A percentile compares a stretch with the other conserved stretches of the same genome.
phyloP scores from a whole-genome alignment of 2,329 filamentous ascomycete species.

The Acrocalymma vagum region DNA sequence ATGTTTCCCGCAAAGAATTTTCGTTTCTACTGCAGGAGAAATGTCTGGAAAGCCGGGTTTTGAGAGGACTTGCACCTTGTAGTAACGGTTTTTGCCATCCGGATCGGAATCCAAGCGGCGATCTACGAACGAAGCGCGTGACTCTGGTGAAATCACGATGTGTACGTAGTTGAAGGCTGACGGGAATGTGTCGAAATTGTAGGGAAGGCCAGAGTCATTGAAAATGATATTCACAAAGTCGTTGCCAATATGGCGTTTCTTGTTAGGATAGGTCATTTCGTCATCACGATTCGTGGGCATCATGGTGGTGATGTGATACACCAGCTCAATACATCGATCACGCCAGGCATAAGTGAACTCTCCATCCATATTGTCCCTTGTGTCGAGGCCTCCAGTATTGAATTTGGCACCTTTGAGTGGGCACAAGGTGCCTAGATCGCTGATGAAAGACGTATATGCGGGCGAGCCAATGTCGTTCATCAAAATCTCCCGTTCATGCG shows the following conservation, averaged over 20 bases:
- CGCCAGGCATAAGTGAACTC: conserved; percentile 93
- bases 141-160: conserved; percentile 92
- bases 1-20: conserved; percentile 84
- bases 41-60: conserved; percentile 90
- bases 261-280: conserved; percentile 76
- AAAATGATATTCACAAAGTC: conserved; percentile 98
- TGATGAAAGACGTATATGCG: conserved; percentile 87
- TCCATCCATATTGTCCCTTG: conserved; percentile 79
- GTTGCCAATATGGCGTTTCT: conserved; percentile 96
- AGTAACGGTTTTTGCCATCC: conserved; percentile 67
- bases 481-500: conserved; percentile 81
- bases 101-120: conserved; percentile 51
- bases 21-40: conserved; percentile 86
- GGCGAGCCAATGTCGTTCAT: conserved; percentile 85
- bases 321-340: conserved; percentile 91
- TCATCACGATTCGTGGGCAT: conserved; percentile 89
- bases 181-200: conserved; percentile 89
- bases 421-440: conserved; percentile 81
- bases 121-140: conserved; percentile 77
- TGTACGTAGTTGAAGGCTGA: conserved; percentile 97
- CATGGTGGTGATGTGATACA: conserved; percentile 95
- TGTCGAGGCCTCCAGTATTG: conserved; percentile 92
- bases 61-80: conserved; percentile 88
- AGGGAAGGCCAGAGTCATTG: conserved; percentile 92
- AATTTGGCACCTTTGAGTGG: conserved; percentile 83